Evolutionary conservation across 139 green algal species (phyloP), one percentile per base, ranked within the genome.

Genomic region (Raphidocelis subcapitata): DNA sequence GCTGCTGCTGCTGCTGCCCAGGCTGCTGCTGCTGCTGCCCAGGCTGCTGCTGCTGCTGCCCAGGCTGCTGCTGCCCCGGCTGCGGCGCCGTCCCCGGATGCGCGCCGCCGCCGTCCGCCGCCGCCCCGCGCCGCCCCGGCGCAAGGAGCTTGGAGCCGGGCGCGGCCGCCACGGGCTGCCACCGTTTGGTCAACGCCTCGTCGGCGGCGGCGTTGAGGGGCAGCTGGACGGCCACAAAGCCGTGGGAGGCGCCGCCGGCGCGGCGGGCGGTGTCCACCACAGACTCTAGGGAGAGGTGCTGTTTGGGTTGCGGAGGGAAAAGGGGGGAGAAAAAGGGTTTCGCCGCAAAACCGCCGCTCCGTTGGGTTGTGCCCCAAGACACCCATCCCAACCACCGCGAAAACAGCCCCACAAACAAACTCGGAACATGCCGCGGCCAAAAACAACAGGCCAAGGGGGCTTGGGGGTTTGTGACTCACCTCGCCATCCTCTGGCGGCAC

Each of bases 221-320:
- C 36, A 92, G 81, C 81, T 92, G 86, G 1, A 93, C 66, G 28
- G 83, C 84, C 32, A 59, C 67, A 57, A 94, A 90, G 37, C 86
- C 89, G 59, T 91, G 88, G 14, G 86, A 68, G 12, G 18, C 15
- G 0, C 83, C 83, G 0, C 79, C 87, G 1, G 81, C 82, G 16
- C 79, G 54, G 32, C 72, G 5, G 0, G 89, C 89, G 5, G 89
- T 26, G 0, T 69, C 10, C 33, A 91, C 77, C 29, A 93, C 66
- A 0, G 79, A 47, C 29, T 76, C 49, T 24, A 88, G 74, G 14
- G 28, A 64, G 20, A 88, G 36, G 60, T 88, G 73, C 62, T 78
- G 62, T 52, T 36, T 12, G n/a, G 33, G 36, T 55, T 21, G 24
- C 5, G 36, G 20, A 21, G 60, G 29, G 15, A 67, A 5, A 67